phyloP scores from a whole-genome alignment of 2,329 filamentous ascomycete genomes.

The Fusarium mexicanum region DNA sequence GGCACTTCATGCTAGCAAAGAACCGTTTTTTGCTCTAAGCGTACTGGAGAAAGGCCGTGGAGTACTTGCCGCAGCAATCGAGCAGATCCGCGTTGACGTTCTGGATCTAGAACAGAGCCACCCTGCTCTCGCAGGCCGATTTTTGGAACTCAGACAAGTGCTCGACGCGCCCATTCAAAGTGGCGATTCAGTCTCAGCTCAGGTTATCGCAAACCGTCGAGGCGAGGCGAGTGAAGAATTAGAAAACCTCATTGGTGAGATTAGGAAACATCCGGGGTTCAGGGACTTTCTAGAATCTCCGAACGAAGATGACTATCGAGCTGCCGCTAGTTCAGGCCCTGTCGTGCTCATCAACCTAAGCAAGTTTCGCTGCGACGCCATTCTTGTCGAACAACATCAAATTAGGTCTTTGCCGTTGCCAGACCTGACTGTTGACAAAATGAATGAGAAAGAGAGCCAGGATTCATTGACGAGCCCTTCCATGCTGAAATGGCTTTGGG shows the following conservation, averaged over 20 bases:
- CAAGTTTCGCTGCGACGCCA: background rate
- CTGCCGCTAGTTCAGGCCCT: background rate
- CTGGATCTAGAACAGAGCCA: accelerated
- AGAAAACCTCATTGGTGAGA: background rate
- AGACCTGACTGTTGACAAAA: accelerated
- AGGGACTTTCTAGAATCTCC: background rate
- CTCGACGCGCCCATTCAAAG: background rate
- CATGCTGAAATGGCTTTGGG: background rate
- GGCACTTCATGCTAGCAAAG: background rate
- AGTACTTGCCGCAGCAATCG: background rate
- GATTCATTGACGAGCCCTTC: background rate
- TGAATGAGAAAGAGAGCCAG: background rate
- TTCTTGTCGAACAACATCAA: background rate
- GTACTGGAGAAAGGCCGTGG: background rate
- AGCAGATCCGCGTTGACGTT: background rate
- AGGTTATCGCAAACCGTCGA: background rate
- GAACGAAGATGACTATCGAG: accelerated
- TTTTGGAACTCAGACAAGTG: background rate
- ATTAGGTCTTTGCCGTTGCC: accelerated
- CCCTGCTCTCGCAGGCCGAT: accelerated
- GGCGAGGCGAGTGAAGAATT: background rate
- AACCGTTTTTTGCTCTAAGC: background rate
- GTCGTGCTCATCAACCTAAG: background rate
- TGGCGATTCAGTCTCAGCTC: background rate
- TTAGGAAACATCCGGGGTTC: background rate